phyloP scores from a whole-genome alignment of 2,329 filamentous ascomycete species.

The Chrysoporthe puriensis region DNA sequence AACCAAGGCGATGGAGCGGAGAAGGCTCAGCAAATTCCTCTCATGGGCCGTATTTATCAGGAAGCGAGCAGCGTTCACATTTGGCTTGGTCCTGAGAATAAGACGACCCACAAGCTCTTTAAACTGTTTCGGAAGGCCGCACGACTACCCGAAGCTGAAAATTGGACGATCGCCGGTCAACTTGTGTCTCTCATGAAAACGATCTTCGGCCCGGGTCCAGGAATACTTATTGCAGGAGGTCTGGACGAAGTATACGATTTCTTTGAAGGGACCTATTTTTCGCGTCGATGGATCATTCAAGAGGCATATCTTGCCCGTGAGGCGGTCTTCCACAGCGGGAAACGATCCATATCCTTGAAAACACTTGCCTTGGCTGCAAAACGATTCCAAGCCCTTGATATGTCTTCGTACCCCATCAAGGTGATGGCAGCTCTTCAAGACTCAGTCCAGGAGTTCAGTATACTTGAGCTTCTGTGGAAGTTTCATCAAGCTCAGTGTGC shows the following conservation, averaged over 20 bases:
- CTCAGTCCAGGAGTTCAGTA: too few species aligned
- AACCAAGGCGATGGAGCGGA: constrained; percentile 34
- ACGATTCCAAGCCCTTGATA: neutral
- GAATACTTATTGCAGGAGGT: too few species aligned
- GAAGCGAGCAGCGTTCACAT: too few species aligned
- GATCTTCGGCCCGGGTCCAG: too few species aligned
- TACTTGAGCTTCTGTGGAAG: too few species aligned
- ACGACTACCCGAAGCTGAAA: too few species aligned
- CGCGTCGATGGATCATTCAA: constrained; percentile 13
- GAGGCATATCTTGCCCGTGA: constrained; percentile 12
- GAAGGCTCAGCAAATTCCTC: constrained; percentile 32
- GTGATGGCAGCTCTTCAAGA: neutral
- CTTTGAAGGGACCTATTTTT: constrained; percentile 8
- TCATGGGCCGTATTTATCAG: constrained; percentile 31
- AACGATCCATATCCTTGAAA: neutral
- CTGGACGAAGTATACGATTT: neutral
- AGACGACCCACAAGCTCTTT: too few species aligned
- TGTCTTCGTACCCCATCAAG: constrained; percentile 2
- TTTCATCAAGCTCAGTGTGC: too few species aligned
- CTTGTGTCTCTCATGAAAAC: too few species aligned
- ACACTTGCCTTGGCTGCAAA: neutral
- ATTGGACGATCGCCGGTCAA: too few species aligned
- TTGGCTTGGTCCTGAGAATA: too few species aligned
- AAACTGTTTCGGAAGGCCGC: too few species aligned
- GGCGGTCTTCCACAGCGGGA: constrained; percentile 6